phyloP scores from a whole-genome alignment of 1,284 basidiomycete species.

The Microbotryum saponariae region DNA sequence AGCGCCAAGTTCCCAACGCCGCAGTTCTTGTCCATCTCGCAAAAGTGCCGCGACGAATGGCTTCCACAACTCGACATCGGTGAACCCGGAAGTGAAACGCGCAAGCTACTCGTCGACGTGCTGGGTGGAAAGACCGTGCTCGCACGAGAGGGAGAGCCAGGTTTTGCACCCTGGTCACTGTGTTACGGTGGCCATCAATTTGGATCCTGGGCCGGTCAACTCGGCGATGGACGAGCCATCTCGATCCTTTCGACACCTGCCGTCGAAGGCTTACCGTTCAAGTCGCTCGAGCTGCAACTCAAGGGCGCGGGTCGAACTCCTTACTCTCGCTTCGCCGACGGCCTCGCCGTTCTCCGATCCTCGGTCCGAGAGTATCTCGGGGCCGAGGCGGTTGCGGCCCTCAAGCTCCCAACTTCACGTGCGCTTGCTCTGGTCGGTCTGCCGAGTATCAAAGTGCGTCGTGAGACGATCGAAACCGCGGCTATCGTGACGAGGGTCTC shows the following conservation, averaged over 20 bases:
- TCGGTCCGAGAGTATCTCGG: slow-evolving; percentile 73
- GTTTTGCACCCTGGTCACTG: slow-evolving; percentile 78
- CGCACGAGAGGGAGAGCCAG: slow-evolving; percentile 46
- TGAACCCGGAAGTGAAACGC: slow-evolving; percentile 56
- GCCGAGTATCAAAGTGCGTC: slow-evolving; percentile 63
- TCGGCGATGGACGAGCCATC: slow-evolving; percentile 90
- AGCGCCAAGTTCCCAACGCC: slow-evolving; percentile 40
- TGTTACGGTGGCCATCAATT: slow-evolving; percentile 71
- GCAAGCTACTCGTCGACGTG: slow-evolving; percentile 68
- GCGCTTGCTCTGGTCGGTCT: slow-evolving; percentile 73
- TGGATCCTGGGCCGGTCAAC: slow-evolving; percentile 87
- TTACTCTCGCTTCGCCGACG: slow-evolving; percentile 83
- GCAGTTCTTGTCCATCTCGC: slow-evolving; percentile 58
- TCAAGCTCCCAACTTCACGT: slow-evolving; percentile 80
- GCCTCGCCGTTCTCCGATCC: slow-evolving; percentile 81
- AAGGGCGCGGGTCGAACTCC: slow-evolving; percentile 93
- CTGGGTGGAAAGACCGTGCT: slow-evolving; percentile 70
- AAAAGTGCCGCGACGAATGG: slow-evolving; percentile 60
- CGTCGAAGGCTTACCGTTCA: background rate
- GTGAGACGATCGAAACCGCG: slow-evolving; percentile 72
- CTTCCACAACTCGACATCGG: slow-evolving; percentile 81
- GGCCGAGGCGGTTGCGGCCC: slow-evolving; percentile 68
- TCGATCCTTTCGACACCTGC: slow-evolving; percentile 50
- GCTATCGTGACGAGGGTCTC: slow-evolving; percentile 77
- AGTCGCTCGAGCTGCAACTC: slow-evolving; percentile 62